Evolutionary conservation across 495 filamentous ascomycete species (phyloP), one percentile per base, ranked within the genome.

Genomic region (Trichoderma asperelloides): DNA sequence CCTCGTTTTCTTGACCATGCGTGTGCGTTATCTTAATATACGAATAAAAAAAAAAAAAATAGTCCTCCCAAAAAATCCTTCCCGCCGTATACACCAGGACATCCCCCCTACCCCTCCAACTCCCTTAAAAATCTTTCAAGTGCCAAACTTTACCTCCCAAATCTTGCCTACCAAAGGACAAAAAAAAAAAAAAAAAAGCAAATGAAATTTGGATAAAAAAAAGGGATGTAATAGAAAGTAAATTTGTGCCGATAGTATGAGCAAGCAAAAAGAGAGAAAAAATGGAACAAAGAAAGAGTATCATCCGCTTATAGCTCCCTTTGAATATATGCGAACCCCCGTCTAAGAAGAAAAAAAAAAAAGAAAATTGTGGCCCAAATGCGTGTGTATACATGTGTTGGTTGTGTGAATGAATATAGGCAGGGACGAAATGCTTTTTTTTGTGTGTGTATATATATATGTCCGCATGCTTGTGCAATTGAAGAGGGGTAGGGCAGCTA

Each of bases 21-120:
- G 33, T 37, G 33, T 37, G 33, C 33, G 33, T 51, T 23, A 23
- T 67, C 63, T 64, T 66, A 37, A 64, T 68, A 16, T 55, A 28
- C 64, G 28, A 55, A 64, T 47, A 67, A 55, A 21, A 66, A 68
- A 62, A 64, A 62, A 37, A 55, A 33, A 27, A 64, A 68, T 63
- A 65, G 15, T 40, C 27, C 55, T 28, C 55, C 55, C 55, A 60
- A 30, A 60, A 60, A 13, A 23, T 60, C 55, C 55, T 30, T 60
- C 55, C 55, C 55, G 55, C 55, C 55, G 55, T 60, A 60, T 60
- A 60, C 23, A 60, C 55, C 55, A 60, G 30, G 15, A 30, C n/a
- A 11, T 13, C 55, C 55, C 13, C 55, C 55, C 55, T 13, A 25
- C 49, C 55, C 7, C 16, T 21, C 49, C 49, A 7, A 12, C 49